Evolutionary conservation across 345 rosid genomes (phyloP), one percentile per base, ranked within the genome.

Genomic region (Firmiana major): DNA sequence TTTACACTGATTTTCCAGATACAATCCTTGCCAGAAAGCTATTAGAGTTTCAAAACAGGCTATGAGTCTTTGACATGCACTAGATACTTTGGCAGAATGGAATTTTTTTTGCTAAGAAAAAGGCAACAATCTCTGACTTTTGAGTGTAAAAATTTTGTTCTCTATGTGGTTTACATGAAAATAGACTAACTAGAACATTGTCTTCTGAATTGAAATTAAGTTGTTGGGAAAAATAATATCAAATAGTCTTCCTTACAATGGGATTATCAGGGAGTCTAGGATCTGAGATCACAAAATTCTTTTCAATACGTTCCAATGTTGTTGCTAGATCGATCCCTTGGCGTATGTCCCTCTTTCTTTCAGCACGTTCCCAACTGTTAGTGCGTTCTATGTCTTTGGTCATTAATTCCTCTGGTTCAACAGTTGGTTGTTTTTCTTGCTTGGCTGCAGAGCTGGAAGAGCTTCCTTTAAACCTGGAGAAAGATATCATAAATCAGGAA

Each of bases 251-350:
- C 60, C 97, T 83, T 88, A 95, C 98, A 84, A 95, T 95, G 59
- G 98, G 98, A 79, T 84, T 87, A 83, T 93, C 99, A 73, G 98
- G 99, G 82, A 95, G 90, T 78, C 98, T 91, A 58, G 99, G 99
- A 92, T 93, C 99, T 58, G 97, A 68, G 71, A 95, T 95, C 85
- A 95, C 99, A 80, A 95, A 95, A 74, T 93, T 93, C 93, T 95
- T 95, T 79, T 95, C 98, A 58, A 95, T 95, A 58, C 98, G 98
- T 79, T 95, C 99, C 85, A 95, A 80, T 71, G 98, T 93, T 74
- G 99, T 95, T 64, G 98, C 99, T 75, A 95, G 83, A 83, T 95
- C 98, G 22, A 93, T 85, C 77, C 99, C 99, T 86, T 95, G 99
- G 72, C 99, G 98, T 54, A 92, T 87, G 74, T 88, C 98, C 84